Conservation (phyloP, 345 rosid genomes). For the Pseudoturritis turrita region DNA sequence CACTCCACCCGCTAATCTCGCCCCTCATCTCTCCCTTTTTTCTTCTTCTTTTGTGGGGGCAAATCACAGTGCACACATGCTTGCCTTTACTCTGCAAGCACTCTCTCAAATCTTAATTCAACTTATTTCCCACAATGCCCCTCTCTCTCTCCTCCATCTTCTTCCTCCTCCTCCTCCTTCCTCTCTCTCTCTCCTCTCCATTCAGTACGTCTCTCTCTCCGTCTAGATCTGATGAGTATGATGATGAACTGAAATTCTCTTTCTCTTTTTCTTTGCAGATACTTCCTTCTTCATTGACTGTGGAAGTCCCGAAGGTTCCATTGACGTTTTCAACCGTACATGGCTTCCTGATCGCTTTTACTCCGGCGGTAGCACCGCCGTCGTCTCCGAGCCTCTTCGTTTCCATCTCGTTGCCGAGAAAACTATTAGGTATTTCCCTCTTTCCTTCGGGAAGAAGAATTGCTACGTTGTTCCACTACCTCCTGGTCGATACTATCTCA, state of each 20-base stretch:
- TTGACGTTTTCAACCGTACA: constrained; percentile 63
- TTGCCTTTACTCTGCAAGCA: constrained; percentile 4
- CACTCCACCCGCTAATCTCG: constrained; percentile 37
- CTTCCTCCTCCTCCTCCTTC: constrained; percentile 16
- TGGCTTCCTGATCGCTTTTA: constrained; percentile 83
- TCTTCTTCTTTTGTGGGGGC: not conserved
- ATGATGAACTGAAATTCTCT: not conserved
- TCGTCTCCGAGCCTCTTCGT: constrained; percentile 87
- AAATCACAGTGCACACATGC: not conserved
- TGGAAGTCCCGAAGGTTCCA: constrained; percentile 51
- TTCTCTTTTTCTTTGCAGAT: constrained; percentile 35
- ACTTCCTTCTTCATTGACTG: constrained; percentile 73
- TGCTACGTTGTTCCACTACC: constrained; percentile 87
- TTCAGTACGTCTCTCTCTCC: constrained; percentile 31
- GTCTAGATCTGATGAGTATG: constrained; percentile 30
- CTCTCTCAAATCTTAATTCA: not conserved
- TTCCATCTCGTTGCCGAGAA: constrained; percentile 65
- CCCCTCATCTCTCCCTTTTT: not conserved
- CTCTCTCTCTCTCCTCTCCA: constrained; percentile 23
- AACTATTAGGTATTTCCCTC: constrained; percentile 82
- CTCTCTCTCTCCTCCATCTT: constrained; percentile 19
- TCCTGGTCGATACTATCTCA: constrained; percentile 71
- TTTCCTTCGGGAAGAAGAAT: constrained; percentile 89
- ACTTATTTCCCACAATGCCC: constrained; percentile 31
- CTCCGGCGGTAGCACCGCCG: constrained; percentile 64